Evolutionary conservation across 768 basidiomycete genomes (phyloP).

Genomic region (Tylopilus plumbeoviolaceoides): DNA sequence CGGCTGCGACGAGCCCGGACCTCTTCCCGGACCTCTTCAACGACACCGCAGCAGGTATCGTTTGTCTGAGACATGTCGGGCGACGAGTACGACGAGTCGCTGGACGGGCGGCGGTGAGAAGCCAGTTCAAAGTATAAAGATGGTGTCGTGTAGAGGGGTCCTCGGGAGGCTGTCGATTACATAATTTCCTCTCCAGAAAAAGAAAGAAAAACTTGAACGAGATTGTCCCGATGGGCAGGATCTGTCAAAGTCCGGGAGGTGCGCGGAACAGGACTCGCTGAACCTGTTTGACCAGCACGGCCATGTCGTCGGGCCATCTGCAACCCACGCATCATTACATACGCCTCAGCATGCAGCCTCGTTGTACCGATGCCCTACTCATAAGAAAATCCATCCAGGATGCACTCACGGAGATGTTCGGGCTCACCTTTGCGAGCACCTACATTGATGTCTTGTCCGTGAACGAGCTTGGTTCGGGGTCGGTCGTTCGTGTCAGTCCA

Average conservation of each 20-base stretch:
- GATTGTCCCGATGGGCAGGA: not conserved
- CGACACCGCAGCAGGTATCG: slow-evolving; percentile 44
- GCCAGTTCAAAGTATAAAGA: slow-evolving; percentile 3
- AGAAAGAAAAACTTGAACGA: not conserved
- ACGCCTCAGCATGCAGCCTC: slow-evolving; percentile 20
- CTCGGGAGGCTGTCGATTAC: slow-evolving; percentile 16
- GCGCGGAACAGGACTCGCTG: not conserved
- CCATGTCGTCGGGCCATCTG: slow-evolving; percentile 10
- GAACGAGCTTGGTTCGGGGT: slow-evolving; percentile 19
- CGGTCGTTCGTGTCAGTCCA: slow-evolving; percentile 21
- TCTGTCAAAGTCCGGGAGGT: not conserved
- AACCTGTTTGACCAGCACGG: not conserved
- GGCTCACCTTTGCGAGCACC: slow-evolving; percentile 45
- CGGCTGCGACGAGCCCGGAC: slow-evolving; percentile 39
- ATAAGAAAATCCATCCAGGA: slow-evolving; percentile 56
- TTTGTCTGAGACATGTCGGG: slow-evolving; percentile 15
- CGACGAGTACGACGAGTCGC: not conserved
- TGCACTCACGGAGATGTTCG: slow-evolving; percentile 51
- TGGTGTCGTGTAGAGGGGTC: slow-evolving; percentile 7
- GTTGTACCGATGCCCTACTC: slow-evolving; percentile 38
- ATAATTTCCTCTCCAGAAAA: slow-evolving; percentile 8
- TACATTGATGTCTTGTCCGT: slow-evolving; percentile 62
- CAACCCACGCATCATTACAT: slow-evolving; percentile 23
- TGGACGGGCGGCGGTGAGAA: not conserved
- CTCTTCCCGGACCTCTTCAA: slow-evolving; percentile 49